Conservation (phyloP, 2,329 filamentous ascomycete species). For the Ambrosiella beaveri region DNA sequence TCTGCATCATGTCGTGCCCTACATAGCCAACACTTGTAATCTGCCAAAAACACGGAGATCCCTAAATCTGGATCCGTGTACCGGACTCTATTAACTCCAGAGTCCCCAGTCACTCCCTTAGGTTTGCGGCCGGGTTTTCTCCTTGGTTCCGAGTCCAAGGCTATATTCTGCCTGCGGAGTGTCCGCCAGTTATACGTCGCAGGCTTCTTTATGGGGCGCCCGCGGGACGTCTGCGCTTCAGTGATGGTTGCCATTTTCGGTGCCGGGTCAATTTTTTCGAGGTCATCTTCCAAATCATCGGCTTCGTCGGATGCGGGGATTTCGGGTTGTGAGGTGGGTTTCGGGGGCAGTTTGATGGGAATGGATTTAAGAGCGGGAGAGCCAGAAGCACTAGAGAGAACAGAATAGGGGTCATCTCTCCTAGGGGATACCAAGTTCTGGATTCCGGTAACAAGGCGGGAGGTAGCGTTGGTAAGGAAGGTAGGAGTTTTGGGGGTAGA, state of each 20-base stretch:
- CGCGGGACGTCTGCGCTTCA: background rate
- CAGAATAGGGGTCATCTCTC: background rate
- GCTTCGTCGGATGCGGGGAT: background rate
- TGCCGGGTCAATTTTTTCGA: background rate
- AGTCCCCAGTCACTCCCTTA: too few species aligned
- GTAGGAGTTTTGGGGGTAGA: background rate
- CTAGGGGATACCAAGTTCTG: background rate
- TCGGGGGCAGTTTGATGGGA: background rate
- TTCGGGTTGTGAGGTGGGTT: background rate
- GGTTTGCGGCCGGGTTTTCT: background rate
- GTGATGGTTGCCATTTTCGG: background rate
- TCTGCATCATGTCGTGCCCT: background rate
- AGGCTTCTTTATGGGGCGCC: background rate
- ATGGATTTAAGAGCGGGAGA: background rate
- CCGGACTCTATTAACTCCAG: background rate
- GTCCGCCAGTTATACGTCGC: slow-evolving; percentile 28
- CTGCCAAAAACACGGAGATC: background rate
- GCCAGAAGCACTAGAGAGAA: background rate
- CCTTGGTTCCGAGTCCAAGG: background rate
- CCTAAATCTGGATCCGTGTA: background rate
- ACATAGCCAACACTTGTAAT: background rate
- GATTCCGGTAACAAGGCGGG: background rate
- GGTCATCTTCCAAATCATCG: too few species aligned
- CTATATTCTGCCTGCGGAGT: background rate
- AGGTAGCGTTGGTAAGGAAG: background rate